A percentile compares a stretch with the other conserved stretches of the same genome.
phyloP scores from a whole-genome alignment of 495 filamentous ascomycete species.

The Hyphodiscus hymeniophilus region DNA sequence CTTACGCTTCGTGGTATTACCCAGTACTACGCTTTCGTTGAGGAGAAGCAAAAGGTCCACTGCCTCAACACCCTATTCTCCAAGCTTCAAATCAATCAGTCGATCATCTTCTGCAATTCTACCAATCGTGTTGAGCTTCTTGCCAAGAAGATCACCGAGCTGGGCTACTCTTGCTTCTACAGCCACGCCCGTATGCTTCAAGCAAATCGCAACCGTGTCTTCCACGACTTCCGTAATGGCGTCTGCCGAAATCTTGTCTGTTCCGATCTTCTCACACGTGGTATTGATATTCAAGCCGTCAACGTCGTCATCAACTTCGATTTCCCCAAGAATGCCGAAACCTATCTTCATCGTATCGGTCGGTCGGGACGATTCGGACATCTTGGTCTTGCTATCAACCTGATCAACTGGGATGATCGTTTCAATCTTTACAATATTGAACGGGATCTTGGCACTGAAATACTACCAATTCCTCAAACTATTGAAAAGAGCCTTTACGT shows the following conservation, averaged over 20 bases:
- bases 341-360: conserved; percentile 97
- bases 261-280: conserved; percentile 93
- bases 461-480: conserved; percentile 82
- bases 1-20: conserved; percentile 96
- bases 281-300: conserved; percentile 99
- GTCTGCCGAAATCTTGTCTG: conserved; percentile 97
- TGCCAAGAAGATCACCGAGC: conserved; percentile 98
- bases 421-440: conserved; percentile 99
- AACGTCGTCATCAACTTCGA: conserved; percentile 99
- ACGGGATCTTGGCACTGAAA: conserved; percentile 93
- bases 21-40: conserved; percentile 98
- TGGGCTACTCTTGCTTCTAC: conserved; percentile 99
- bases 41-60: conserved; percentile 99
- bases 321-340: conserved; percentile 99
- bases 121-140: conserved; percentile 96
- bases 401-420: conserved; percentile 98
- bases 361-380: conserved; percentile 96
- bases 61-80: conserved; percentile 98
- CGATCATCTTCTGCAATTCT: conserved; percentile 99
- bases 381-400: conserved; percentile 93
- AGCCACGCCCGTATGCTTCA: conserved; percentile 99
- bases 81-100: conserved; percentile 99
- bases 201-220: conserved; percentile 91
- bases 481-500: conserved; percentile 99
- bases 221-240: conserved; percentile 98